Percentiles rank a stretch among this genome's conserved stretches.
phyloP scores from a whole-genome alignment of 495 filamentous ascomycete genomes.

The Penicillium herquei region DNA sequence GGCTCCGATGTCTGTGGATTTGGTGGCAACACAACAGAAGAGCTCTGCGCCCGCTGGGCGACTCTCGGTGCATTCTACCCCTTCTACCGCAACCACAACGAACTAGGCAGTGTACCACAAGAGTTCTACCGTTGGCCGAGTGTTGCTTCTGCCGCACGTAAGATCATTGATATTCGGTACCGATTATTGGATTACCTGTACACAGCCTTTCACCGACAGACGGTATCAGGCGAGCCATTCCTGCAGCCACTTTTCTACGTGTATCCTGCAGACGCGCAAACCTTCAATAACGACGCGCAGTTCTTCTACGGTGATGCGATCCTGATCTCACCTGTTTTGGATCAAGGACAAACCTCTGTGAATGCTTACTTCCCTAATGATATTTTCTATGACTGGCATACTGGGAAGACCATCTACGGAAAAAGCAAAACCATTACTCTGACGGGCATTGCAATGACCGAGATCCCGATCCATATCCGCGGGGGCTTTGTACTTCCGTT shows the following conservation, averaged over 20 bases:
- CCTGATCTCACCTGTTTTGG: slow-evolving; percentile 71
- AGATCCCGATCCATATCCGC: slow-evolving; percentile 71
- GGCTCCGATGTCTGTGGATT: slow-evolving; percentile 84
- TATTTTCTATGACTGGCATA: slow-evolving; percentile 77
- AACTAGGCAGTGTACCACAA: slow-evolving; percentile 51
- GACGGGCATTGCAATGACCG: slow-evolving; percentile 53
- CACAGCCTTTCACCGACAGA: slow-evolving; percentile 67
- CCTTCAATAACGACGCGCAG: slow-evolving; percentile 60
- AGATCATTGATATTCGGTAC: slow-evolving; percentile 74
- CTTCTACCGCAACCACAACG: slow-evolving; percentile 83
- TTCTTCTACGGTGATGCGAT: slow-evolving; percentile 73
- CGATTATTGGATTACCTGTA: slow-evolving; percentile 79
- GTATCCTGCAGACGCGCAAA: slow-evolving; percentile 66
- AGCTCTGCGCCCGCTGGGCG: slow-evolving; percentile 82
- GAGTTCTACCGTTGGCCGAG: slow-evolving; percentile 76
- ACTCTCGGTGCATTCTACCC: slow-evolving; percentile 76
- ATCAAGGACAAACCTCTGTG: slow-evolving; percentile 61
- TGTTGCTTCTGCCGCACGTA: slow-evolving; percentile 64
- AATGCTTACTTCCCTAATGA: slow-evolving; percentile 73
- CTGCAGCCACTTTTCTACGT: slow-evolving; percentile 68
- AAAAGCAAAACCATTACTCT: slow-evolving; percentile 52
- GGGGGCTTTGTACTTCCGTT: slow-evolving; percentile 70
- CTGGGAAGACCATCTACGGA: slow-evolving; percentile 56
- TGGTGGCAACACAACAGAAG: slow-evolving; percentile 66
- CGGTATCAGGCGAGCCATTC: slow-evolving; percentile 64